These are phyloP conservation scores for Excoecaria agallocha DNA, from an alignment of 345 rosid genomes.

Conservation along the genomic window DNA sequence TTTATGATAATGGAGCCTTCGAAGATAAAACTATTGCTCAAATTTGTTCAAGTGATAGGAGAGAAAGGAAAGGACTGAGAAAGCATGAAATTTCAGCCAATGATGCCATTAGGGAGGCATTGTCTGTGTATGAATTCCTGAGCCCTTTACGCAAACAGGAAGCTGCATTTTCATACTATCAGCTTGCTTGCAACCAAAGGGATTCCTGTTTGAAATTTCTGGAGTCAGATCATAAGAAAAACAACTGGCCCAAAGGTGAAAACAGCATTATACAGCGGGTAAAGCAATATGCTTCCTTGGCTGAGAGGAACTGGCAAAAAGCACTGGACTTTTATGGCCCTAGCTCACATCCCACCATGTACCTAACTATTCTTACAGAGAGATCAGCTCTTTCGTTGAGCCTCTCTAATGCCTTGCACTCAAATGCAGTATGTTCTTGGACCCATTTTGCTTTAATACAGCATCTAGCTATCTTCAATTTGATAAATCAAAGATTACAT, in stretches of 20 bases:
- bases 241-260: conserved; percentile 45
- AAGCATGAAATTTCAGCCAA: conserved; percentile 74
- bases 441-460: not conserved
- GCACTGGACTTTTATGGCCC: conserved; percentile 77
- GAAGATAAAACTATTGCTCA: conserved; percentile 30
- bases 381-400: conserved; percentile 58
- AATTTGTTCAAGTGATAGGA: conserved; percentile 25
- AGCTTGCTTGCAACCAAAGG: conserved; percentile 82
- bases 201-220: conserved; percentile 70
- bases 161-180: conserved; percentile 78
- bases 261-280: conserved; percentile 51
- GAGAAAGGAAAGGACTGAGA: conserved; percentile 40
- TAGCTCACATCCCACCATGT: conserved; percentile 64
- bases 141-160: conserved; percentile 83
- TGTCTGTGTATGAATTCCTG: conserved; percentile 70
- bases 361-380: conserved; percentile 66
- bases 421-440: conserved; percentile 48
- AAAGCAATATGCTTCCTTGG: conserved; percentile 79
- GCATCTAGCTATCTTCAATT: not conserved
- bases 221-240: conserved; percentile 42
- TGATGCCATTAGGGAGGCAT: conserved; percentile 89
- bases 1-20: conserved; percentile 42
- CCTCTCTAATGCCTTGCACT: conserved; percentile 54
- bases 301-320: conserved; percentile 83
- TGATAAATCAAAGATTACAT: not conserved